Evolutionary conservation across 1,284 basidiomycete species (phyloP).

Genomic region (Peniophora sp.): DNA sequence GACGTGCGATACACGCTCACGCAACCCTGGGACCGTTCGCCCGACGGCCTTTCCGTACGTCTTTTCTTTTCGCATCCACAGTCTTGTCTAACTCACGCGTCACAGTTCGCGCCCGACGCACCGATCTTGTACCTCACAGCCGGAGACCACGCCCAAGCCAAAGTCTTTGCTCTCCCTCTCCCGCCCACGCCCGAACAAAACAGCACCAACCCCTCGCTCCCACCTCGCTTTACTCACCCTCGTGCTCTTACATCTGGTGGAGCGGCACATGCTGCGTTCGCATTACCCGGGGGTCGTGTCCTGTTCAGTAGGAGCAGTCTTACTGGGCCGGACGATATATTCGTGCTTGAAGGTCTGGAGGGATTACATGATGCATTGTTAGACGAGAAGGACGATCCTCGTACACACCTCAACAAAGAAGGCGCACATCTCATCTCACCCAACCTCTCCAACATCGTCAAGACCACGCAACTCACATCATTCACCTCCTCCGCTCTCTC

Average conservation of each 20-base stretch:
- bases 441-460: constrained; percentile 15
- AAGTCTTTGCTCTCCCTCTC: constrained; percentile 63
- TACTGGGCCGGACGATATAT: constrained; percentile 69
- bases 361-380: constrained; percentile 13
- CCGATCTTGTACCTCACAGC: constrained; percentile 66
- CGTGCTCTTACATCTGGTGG: constrained; percentile 49
- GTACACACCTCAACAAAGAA: neutral
- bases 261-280: constrained; percentile 52
- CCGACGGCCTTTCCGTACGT: constrained; percentile 49
- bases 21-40: constrained; percentile 78
- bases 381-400: constrained; percentile 1
- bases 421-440: neutral
- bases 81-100: neutral
- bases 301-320: constrained; percentile 65
- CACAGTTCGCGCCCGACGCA: constrained; percentile 68
- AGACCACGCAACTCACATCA: constrained; percentile 46
- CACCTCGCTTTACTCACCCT: constrained; percentile 43
- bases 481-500: constrained; percentile 54
- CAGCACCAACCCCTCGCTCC: constrained; percentile 40
- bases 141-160: constrained; percentile 68
- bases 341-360: constrained; percentile 30
- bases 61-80: neutral
- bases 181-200: constrained; percentile 51
- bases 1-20: constrained; percentile 66
- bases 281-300: constrained; percentile 49